These are phyloP conservation scores for Rhodotorula toruloides DNA, from an alignment of 768 basidiomycete species.

Conservation along the genomic window DNA sequence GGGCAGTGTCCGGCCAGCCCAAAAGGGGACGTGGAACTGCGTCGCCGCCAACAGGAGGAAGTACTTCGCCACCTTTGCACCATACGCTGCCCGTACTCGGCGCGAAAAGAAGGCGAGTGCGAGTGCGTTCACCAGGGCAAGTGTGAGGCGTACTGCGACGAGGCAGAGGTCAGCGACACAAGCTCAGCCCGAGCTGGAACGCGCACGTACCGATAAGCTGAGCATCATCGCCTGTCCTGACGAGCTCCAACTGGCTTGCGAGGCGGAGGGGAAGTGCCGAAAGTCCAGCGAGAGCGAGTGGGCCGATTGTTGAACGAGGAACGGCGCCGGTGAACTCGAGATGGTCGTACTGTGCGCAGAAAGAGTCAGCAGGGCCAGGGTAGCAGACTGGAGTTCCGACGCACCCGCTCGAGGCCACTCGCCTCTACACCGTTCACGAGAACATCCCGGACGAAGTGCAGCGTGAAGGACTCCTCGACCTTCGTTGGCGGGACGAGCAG, in stretches of 20 bases:
- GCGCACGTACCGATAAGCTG: not conserved
- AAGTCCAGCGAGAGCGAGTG: constrained; percentile 61
- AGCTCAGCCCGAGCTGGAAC: not conserved
- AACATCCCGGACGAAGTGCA: constrained; percentile 85
- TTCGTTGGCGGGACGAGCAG: constrained; percentile 78
- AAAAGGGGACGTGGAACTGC: constrained; percentile 89
- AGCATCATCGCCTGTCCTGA: not conserved
- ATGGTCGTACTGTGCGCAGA: constrained; percentile 73
- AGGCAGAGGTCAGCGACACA: not conserved
- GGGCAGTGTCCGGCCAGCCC: constrained; percentile 86
- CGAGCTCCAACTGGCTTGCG: constrained; percentile 47
- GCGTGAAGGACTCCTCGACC: constrained; percentile 94
- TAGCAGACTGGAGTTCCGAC: not conserved
- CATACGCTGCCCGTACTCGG: constrained; percentile 62
- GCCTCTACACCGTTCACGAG: constrained; percentile 64
- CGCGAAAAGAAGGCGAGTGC: constrained; percentile 62
- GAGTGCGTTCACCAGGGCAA: constrained; percentile 62
- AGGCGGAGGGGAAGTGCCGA: constrained; percentile 54
- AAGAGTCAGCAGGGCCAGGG: not conserved
- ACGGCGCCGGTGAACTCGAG: constrained; percentile 79
- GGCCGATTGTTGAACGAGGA: constrained; percentile 79
- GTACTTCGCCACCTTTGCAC: constrained; percentile 55
- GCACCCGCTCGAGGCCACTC: constrained; percentile 5
- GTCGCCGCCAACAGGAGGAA: constrained; percentile 67
- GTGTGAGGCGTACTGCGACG: constrained; percentile 62